phyloP scores from a whole-genome alignment of 441 rosid species.

The Arabidopsis lyrata region DNA sequence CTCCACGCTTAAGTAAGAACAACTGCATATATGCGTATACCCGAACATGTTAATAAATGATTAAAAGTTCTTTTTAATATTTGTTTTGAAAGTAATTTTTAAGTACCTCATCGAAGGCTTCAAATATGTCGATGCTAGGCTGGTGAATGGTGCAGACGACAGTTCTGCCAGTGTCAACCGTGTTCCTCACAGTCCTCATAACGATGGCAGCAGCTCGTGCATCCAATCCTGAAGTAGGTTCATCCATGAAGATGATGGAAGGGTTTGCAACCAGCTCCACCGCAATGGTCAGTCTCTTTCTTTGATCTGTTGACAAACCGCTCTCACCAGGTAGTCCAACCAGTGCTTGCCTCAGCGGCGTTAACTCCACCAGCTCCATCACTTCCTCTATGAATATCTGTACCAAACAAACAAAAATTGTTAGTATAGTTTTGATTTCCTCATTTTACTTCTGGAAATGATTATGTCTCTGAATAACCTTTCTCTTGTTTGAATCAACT shows the following conservation, averaged over 20 bases:
- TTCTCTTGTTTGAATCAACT: conserved; percentile 53
- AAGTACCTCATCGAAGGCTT: conserved; percentile 79
- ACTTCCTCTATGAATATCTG: conserved; percentile 75
- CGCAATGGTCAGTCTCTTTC: conserved; percentile 82
- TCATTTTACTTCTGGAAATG: conserved; percentile 8
- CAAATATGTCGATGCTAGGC: conserved; percentile 85
- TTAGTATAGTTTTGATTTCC: conserved; percentile 20
- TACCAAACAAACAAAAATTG: conserved; percentile 28
- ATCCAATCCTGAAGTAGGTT: conserved; percentile 86
- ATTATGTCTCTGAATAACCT: conserved; percentile 47
- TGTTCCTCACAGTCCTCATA: conserved; percentile 86
- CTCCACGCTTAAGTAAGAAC: conserved; percentile 78
- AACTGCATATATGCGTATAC: conserved; percentile 50
- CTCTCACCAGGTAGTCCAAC: conserved; percentile 85
- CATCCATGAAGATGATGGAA: conserved; percentile 85
- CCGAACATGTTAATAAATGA: conserved; percentile 28
- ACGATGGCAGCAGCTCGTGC: conserved; percentile 89
- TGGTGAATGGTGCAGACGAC: conserved; percentile 93
- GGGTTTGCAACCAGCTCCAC: conserved; percentile 88
- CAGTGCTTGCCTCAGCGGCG: conserved; percentile 52
- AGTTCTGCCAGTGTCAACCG: conserved; percentile 84
- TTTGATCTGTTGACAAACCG: conserved; percentile 80
- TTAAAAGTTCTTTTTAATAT: background rate
- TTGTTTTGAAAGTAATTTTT: background rate
- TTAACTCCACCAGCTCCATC: conserved; percentile 79